These are phyloP conservation scores for Tephrocybe sp. DNA, from an alignment of 768 basidiomycete genomes.

Conservation along the genomic window DNA sequence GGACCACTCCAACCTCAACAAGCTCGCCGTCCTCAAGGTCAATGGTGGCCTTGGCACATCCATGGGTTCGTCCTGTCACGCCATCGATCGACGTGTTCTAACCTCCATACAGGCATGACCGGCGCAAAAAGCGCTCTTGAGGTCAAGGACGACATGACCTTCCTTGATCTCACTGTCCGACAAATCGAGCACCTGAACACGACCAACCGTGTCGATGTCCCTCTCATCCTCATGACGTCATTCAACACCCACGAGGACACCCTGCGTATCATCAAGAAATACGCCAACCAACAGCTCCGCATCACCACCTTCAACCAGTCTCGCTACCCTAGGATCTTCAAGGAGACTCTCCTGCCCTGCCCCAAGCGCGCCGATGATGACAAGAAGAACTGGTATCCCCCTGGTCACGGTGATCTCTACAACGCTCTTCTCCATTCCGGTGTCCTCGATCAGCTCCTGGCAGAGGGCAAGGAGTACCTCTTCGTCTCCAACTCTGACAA, in stretches of 20 bases:
- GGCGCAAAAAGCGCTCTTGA: constrained; percentile 93
- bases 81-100: constrained; percentile 3
- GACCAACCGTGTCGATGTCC: constrained; percentile 81
- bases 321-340: constrained; percentile 89
- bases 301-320: constrained; percentile 94
- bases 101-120: constrained; percentile 58
- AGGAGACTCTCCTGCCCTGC: constrained; percentile 84
- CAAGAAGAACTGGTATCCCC: constrained; percentile 95
- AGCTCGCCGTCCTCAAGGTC: constrained; percentile 94
- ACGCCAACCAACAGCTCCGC: constrained; percentile 91
- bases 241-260: constrained; percentile 99
- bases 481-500: constrained; percentile 99
- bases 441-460: constrained; percentile 84
- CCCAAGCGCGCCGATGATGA: constrained; percentile 78
- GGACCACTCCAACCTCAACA: constrained; percentile 74
- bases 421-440: constrained; percentile 90
- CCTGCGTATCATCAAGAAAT: constrained; percentile 95
- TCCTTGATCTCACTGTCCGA: constrained; percentile 91
- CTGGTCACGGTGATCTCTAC: constrained; percentile 96
- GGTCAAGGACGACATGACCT: constrained; percentile 97
- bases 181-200: constrained; percentile 97
- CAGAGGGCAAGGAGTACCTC: constrained; percentile 94
- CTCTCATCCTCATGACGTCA: constrained; percentile 98
- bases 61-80: constrained; percentile 57
- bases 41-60: constrained; percentile 93